These are phyloP conservation scores for Candolleomyces eurysporus DNA, from an alignment of 768 basidiomycete species.

Conservation along the genomic window DNA sequence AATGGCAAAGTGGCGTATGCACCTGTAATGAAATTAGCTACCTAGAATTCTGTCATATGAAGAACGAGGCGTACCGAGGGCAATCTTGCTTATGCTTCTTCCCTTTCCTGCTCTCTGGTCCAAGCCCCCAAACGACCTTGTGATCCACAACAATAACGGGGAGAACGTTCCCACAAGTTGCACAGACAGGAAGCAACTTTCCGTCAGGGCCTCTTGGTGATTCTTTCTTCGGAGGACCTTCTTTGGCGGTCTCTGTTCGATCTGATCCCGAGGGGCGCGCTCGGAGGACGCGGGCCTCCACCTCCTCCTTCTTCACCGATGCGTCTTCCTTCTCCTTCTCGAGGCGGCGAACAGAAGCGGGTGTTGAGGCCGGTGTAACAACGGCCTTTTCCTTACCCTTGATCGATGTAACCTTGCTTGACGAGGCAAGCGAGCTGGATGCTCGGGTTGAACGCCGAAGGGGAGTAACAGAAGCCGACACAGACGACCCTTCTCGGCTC, in stretches of 20 bases:
- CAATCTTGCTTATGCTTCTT: slow-evolving; percentile 71
- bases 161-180: slow-evolving; percentile 67
- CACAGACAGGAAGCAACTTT: slow-evolving; percentile 65
- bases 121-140: slow-evolving; percentile 72
- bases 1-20: slow-evolving; percentile 78
- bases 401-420: slow-evolving; percentile 13
- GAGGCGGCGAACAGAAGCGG: slow-evolving; percentile 19
- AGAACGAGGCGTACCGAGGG: slow-evolving; percentile 55
- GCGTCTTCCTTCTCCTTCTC: slow-evolving; percentile 29
- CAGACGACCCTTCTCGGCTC: slow-evolving; percentile 17
- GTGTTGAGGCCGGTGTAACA: slow-evolving; percentile 28
- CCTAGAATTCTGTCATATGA: not conserved
- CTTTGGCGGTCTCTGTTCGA: slow-evolving; percentile 35
- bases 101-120: slow-evolving; percentile 46
- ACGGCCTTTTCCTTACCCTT: slow-evolving; percentile 41
- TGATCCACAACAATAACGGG: slow-evolving; percentile 77
- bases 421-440: slow-evolving; percentile 18
- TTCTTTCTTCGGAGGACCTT: slow-evolving; percentile 34
- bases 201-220: slow-evolving; percentile 61
- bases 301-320: slow-evolving; percentile 49
- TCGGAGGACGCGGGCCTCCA: slow-evolving; percentile 51
- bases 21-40: slow-evolving; percentile 39
- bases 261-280: slow-evolving; percentile 40
- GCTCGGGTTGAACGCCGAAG: slow-evolving; percentile 33
- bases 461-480: slow-evolving; percentile 20